Conservation (phyloP, 768 basidiomycete species). For the Cystobasidiopsis lactophilus region DNA sequence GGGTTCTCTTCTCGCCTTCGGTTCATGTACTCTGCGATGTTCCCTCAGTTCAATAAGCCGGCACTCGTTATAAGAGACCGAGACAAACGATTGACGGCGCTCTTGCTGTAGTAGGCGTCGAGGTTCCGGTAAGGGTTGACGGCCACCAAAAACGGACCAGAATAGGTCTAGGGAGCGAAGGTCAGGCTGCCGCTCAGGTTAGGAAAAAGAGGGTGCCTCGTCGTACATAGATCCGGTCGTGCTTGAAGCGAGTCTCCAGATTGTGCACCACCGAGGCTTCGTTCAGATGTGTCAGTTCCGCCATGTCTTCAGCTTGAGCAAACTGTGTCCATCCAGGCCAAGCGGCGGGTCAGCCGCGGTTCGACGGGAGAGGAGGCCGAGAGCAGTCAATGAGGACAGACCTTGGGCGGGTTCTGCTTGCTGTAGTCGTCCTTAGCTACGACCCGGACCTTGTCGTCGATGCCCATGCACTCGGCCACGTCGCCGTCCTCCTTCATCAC, state of each 20-base stretch:
- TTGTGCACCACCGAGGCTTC: constrained; percentile 99
- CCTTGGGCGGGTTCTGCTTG: constrained; percentile 92
- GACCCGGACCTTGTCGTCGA: constrained; percentile 27
- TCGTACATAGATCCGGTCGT: constrained; percentile 76
- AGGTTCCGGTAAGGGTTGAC: constrained; percentile 82
- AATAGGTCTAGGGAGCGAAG: constrained; percentile 45
- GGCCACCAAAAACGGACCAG: constrained; percentile 89
- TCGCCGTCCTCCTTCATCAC: constrained; percentile 50
- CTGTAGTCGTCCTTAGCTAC: constrained; percentile 61
- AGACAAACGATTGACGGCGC: constrained; percentile 48
- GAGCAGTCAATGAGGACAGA: neutral
- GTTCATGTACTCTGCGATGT: constrained; percentile 41
- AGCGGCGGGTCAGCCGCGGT: neutral
- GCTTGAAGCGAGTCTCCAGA: constrained; percentile 69
- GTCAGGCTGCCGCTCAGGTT: neutral
- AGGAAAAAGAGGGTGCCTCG: neutral
- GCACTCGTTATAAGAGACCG: neutral
- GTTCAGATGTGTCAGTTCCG: constrained; percentile 89
- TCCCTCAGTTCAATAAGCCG: no score
- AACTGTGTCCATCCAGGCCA: constrained; percentile 29
- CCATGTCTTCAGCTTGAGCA: constrained; percentile 91
- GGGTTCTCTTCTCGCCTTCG: constrained; percentile 70
- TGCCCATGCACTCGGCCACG: constrained; percentile 2
- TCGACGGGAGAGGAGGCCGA: neutral
- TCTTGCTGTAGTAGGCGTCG: constrained; percentile 56